Evolutionary conservation across 768 basidiomycete species (phyloP).

Genomic region (Phlebiopsis gigantea): DNA sequence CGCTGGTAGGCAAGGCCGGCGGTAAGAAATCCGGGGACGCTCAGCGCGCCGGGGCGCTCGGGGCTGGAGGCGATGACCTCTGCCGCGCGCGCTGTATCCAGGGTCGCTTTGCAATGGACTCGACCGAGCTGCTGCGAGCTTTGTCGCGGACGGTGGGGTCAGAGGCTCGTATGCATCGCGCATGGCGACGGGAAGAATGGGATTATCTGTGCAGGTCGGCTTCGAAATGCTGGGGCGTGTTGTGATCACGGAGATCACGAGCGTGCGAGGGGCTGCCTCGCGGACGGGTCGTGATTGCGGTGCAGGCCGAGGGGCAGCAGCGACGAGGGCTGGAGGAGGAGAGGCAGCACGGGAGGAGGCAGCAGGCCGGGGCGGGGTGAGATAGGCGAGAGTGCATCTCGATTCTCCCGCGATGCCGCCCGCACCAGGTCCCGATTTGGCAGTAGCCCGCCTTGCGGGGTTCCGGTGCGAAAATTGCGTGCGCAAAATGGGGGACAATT

Average conservation of each 20-base stretch:
- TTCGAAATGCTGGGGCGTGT: neutral
- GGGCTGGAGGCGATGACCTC: neutral
- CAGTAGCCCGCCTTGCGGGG: neutral
- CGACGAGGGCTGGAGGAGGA: neutral
- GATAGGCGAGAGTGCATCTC: constrained; percentile 11
- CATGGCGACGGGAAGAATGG: neutral
- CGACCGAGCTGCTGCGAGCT: neutral
- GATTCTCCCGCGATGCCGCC: constrained; percentile 13
- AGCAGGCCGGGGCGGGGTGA: constrained; percentile 15
- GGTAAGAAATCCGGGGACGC: too few relatives aligned
- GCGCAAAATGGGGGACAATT: neutral
- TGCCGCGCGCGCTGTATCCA: neutral
- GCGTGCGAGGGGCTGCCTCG: neutral
- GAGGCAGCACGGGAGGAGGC: neutral
- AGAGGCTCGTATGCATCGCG: neutral
- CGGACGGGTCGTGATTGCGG: neutral
- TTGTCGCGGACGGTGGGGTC: neutral
- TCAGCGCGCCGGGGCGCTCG: neutral
- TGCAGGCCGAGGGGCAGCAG: neutral
- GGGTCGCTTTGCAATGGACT: neutral
- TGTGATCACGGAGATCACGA: neutral
- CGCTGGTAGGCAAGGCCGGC: too few relatives aligned
- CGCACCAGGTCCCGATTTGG: neutral
- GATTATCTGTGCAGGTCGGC: too few relatives aligned
- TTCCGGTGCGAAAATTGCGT: neutral